Evolutionary conservation across 2,329 filamentous ascomycete species (phyloP).

Genomic region (Didymella pomorum): DNA sequence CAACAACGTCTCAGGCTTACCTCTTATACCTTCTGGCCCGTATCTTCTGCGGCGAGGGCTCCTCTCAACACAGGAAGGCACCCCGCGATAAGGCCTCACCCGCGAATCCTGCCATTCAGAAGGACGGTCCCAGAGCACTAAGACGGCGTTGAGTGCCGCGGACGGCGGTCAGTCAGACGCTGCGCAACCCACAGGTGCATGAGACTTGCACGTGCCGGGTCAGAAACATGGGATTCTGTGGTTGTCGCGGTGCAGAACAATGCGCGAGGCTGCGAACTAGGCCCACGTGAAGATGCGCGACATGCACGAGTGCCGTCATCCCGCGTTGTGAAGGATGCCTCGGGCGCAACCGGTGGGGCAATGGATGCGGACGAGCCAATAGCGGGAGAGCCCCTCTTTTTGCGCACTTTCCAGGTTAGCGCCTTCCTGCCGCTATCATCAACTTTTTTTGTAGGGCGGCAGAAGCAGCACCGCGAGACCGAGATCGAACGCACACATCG

Average conservation of each 20-base stretch:
- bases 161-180: conserved; percentile 14
- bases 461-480: not conserved
- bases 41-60: conserved; percentile 20
- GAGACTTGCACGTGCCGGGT: conserved; percentile 14
- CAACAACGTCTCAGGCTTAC: not conserved
- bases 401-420: conserved; percentile 3
- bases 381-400: conserved; percentile 18
- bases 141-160: conserved; percentile 12
- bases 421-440: not conserved
- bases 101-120: conserved; percentile 15
- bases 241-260: conserved; percentile 8
- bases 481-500: not conserved
- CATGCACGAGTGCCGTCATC: conserved; percentile 20
- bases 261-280: conserved; percentile 15
- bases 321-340: conserved; percentile 16
- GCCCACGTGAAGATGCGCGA: conserved; percentile 19
- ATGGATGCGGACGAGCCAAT: conserved; percentile 7
- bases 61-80: conserved; percentile 20
- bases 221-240: conserved; percentile 7
- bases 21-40: conserved; percentile 17
- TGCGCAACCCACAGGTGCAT: conserved; percentile 20
- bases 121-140: conserved; percentile 15
- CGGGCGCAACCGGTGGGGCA: conserved; percentile 1
- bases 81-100: conserved; percentile 21
- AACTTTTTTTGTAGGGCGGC: not conserved